Percentiles rank a stretch among this genome's conserved stretches.
These are phyloP conservation scores for Carex scoparia DNA, from an alignment of 176 grass and related monocot genomes.

Conservation along the genomic window DNA sequence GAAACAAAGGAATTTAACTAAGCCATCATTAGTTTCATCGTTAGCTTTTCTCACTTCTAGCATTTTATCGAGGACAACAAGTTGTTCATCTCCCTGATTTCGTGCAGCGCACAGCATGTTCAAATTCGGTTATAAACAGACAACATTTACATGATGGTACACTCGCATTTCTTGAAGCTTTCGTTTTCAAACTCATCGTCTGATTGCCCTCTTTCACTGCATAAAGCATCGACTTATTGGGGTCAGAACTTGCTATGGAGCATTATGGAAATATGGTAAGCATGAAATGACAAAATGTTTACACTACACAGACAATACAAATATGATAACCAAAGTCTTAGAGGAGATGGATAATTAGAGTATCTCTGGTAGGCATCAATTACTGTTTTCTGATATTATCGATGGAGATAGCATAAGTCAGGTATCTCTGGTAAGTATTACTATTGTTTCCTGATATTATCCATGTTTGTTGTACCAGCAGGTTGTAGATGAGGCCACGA, in stretches of 20 bases:
- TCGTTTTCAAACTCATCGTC: conserved; percentile 67
- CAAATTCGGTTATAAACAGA: conserved; percentile 10
- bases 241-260: not conserved
- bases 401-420: not conserved
- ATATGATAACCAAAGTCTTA: not conserved
- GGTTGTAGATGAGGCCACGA: not conserved
- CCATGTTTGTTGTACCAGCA: not conserved
- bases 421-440: not conserved
- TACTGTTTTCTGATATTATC: not conserved
- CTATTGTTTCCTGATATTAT: not conserved
- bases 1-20: conserved; percentile 24
- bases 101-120: conserved; percentile 6
- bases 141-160: conserved; percentile 72
- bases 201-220: conserved; percentile 72
- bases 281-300: not conserved
- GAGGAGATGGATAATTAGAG: not conserved
- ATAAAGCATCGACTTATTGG: conserved; percentile 6
- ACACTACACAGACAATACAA: not conserved
- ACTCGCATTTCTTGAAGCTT: conserved; percentile 80
- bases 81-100: not conserved
- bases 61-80: not conserved
- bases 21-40: conserved; percentile 20
- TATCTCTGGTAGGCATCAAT: not conserved
- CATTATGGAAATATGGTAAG: not conserved
- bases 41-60: conserved; percentile 9